Conservation (phyloP, 169 alveolate genomes). For the Eimeria sp. region DNA sequence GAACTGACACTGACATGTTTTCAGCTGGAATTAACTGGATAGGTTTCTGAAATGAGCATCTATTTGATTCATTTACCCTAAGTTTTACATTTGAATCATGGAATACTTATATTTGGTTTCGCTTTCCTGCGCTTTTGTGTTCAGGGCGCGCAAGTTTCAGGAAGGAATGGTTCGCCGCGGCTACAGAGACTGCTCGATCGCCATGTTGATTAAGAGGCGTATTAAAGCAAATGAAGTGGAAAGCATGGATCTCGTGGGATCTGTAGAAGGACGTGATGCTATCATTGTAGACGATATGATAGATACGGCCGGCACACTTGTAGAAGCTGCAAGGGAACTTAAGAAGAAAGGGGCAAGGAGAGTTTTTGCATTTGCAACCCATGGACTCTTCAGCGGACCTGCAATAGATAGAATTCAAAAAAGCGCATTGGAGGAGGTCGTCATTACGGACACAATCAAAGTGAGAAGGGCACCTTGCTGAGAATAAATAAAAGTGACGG, state of each 20-base stretch:
- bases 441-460: constrained; percentile 95
- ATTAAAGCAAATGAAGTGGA: constrained; percentile 92
- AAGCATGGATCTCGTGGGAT: constrained; percentile 96
- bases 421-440: constrained; percentile 93
- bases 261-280: constrained; percentile 96
- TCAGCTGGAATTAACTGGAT: background rate
- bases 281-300: constrained; percentile 99
- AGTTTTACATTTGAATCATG: no score
- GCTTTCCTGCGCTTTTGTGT: background rate
- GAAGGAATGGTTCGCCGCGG: constrained; percentile 88
- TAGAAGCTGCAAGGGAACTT: constrained; percentile 97
- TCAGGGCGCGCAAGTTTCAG: constrained; percentile 93
- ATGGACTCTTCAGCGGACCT: constrained; percentile 96
- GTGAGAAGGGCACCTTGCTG: background rate
- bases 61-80: background rate
- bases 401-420: constrained; percentile 93
- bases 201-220: constrained; percentile 87
- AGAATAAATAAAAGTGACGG: background rate
- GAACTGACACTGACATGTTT: background rate
- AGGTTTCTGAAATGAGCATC: no score
- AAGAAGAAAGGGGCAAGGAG: constrained; percentile 96
- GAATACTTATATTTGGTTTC: background rate
- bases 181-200: constrained; percentile 82
- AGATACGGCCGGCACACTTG: constrained; percentile 98
- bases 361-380: constrained; percentile 98